phyloP scores from a whole-genome alignment of 2,329 filamentous ascomycete genomes.

The Volutella citrinella region DNA sequence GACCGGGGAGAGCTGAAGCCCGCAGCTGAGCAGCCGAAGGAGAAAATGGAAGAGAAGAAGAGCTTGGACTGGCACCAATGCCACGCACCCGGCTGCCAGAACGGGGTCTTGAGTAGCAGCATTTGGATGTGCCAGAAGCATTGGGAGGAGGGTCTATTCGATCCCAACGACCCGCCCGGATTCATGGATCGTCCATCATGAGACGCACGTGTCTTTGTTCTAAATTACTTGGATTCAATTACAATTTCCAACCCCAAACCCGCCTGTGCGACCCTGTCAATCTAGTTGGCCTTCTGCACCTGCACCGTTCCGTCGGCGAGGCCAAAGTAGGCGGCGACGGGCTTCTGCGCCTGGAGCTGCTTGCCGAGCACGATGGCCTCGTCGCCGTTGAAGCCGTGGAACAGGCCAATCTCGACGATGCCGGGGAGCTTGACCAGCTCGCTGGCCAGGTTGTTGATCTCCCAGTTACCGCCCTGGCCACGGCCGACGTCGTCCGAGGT shows the following conservation, averaged over 20 bases:
- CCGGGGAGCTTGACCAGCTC: conserved; percentile 79
- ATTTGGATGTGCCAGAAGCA: conserved; percentile 9
- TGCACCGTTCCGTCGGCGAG: conserved; percentile 70
- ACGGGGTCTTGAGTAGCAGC: conserved; percentile 4
- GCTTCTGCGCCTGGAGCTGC: conserved; percentile 76
- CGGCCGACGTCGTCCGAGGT: conserved; percentile 47
- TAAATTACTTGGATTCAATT: too few relatives aligned
- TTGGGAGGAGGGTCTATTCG: conserved; percentile 4
- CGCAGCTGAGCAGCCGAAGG: too few relatives aligned
- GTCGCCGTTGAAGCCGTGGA: conserved; percentile 76
- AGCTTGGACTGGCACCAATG: conserved; percentile 6
- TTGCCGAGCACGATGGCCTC: conserved; percentile 54
- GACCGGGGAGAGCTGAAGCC: too few relatives aligned
- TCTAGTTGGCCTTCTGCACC: conserved; percentile 30
- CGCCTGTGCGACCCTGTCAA: too few relatives aligned
- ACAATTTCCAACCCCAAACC: too few relatives aligned
- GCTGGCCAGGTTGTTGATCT: conserved; percentile 70
- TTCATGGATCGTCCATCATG: conserved; percentile 7
- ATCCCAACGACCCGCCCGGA: conserved; percentile 9
- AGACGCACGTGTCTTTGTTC: too few relatives aligned
- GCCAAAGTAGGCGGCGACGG: conserved; percentile 92
- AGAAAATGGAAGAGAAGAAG: background rate
- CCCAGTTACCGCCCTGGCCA: conserved; percentile 64
- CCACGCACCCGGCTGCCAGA: conserved; percentile 2
- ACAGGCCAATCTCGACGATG: conserved; percentile 89